Evolutionary conservation across 129 eudicot species (phyloP).

Genomic region (Smallanthus sonchifolius): DNA sequence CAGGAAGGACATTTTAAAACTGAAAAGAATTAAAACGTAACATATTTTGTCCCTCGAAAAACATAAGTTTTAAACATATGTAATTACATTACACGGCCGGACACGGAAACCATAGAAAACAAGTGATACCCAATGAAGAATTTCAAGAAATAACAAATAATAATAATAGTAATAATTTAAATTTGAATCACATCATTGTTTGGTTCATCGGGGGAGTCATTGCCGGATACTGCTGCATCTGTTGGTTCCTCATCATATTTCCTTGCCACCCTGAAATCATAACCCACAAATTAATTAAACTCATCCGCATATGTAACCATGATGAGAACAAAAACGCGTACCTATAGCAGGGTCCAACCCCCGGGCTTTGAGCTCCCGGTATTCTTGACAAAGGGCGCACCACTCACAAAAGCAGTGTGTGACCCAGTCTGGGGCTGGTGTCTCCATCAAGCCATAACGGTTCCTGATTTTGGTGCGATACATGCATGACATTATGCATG

Average conservation of each 20-base stretch:
- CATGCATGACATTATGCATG: slow-evolving; percentile 48
- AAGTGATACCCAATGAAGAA: neutral
- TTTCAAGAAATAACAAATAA: neutral
- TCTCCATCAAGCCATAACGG: slow-evolving; percentile 39
- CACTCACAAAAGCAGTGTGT: slow-evolving; percentile 52
- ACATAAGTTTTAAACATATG: no score
- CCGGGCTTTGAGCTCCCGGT: slow-evolving; percentile 41
- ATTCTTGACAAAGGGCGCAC: slow-evolving; percentile 64
- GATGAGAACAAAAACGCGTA: neutral
- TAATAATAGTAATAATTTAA: neutral
- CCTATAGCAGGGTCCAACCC: slow-evolving; percentile 54
- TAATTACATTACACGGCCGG: no score
- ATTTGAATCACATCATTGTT: slow-evolving; percentile 31
- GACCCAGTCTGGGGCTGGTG: slow-evolving; percentile 53
- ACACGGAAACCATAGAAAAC: no score
- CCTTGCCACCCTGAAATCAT: slow-evolving; percentile 42
- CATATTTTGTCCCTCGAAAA: no score
- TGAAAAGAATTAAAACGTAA: no score
- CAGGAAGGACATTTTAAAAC: no score
- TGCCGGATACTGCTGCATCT: slow-evolving; percentile 18
- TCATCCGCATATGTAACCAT: neutral
- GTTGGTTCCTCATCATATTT: slow-evolving; percentile 31
- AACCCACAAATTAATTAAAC: neutral
- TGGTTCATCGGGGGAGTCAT: slow-evolving; percentile 54
- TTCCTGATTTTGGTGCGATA: slow-evolving; percentile 48